A percentile compares a stretch with the other conserved stretches of the same genome.
phyloP scores from a whole-genome alignment of 148 eudicot species.

The Salicornia ramosissima region DNA sequence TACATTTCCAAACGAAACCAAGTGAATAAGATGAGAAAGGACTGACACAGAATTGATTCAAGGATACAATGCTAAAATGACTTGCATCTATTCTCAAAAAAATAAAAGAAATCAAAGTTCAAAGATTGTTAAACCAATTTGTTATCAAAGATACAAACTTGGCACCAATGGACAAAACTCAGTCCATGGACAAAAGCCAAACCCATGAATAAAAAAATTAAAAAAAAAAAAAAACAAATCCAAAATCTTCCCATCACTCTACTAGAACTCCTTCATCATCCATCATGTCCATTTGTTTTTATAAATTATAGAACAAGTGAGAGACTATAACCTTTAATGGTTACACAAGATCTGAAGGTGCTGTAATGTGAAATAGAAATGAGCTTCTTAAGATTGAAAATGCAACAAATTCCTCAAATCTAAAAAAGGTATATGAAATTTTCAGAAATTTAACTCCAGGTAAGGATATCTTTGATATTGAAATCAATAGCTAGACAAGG shows the following conservation, averaged over 20 bases:
- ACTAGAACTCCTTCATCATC: neutral
- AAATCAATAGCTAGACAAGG: constrained; percentile 86
- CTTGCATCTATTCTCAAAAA: neutral
- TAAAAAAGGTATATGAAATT: neutral
- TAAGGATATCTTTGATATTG: constrained; percentile 80
- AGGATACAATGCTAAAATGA: neutral
- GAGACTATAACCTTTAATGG: neutral
- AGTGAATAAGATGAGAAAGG: neutral
- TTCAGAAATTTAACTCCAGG: constrained; percentile 6
- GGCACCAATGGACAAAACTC: constrained; percentile 6
- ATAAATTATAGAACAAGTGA: too few relatives aligned
- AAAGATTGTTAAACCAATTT: neutral
- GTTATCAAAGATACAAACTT: neutral
- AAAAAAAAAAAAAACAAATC: neutral
- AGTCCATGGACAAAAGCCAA: neutral
- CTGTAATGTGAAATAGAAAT: neutral
- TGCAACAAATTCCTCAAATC: neutral
- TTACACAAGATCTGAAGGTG: neutral
- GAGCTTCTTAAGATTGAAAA: neutral
- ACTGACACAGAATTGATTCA: neutral
- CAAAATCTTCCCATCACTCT: neutral
- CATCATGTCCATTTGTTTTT: neutral
- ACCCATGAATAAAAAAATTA: neutral
- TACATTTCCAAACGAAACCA: too few relatives aligned
- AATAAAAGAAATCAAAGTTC: neutral